Evolutionary conservation across 2,329 filamentous ascomycete genomes (phyloP), one percentile per base, ranked within the genome.

Genomic region (Botrytis sinoallii): DNA sequence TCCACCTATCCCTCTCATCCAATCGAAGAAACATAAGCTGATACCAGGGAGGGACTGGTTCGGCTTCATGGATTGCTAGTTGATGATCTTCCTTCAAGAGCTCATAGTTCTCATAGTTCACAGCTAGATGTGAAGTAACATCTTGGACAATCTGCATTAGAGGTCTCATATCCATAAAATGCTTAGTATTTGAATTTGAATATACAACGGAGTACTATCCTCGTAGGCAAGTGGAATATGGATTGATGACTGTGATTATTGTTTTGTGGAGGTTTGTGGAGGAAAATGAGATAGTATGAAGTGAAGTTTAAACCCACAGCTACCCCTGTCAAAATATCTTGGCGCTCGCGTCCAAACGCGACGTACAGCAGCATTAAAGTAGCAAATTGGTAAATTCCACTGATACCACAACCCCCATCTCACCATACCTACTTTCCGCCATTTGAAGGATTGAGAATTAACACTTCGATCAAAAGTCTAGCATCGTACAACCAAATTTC

Each of bases 341-440:
- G 71, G 71, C 71, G 52, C 71, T 72, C 71, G 71, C 71, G 71
- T 72, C 52, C 59, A 42, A 65, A 44, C 63, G 63, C 71, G 63
- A 68, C 18, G 32, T 59, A 35, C 52, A 38, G 35, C 52, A 59
- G 48, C 48, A 55, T 55, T 59, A 46, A 29, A 59, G 61, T 29
- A 48, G 42, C 44, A 40, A 48, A 69, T 70, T 46, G 35, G 35
- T 40, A n/a, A 9, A 68, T 68, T 38, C 40, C 71, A 68, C 63
- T 40, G 18, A 32, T 29, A 52, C 63, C 71, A 68, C 64, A 69
- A 72, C 22, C 48, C 38, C 63, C 48, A 38, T 29, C 40, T 38
- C 29, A 29, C 52, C n/a, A 29, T 16, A 5, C 29, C n/a, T 38
- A 38, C 48, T 68, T 40, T 57, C n/a, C 48, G 55, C 52, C 48